These are phyloP conservation scores for Hypholoma fasciculare DNA, from an alignment of 768 basidiomycete species.

Conservation along the genomic window DNA sequence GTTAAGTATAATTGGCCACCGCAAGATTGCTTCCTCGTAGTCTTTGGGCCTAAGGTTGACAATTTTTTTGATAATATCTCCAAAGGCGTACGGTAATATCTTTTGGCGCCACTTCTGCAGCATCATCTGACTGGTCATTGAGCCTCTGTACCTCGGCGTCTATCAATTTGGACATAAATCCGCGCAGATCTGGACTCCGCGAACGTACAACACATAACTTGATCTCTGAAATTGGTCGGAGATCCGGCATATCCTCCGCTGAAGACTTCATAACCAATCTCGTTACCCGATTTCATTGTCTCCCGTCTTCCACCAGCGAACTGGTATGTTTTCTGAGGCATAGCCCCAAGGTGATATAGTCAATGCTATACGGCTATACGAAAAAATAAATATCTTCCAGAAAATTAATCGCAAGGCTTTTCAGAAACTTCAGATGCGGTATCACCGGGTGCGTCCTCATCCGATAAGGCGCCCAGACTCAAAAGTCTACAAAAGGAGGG, in stretches of 20 bases:
- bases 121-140: too few relatives aligned
- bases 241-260: slow-evolving; percentile 10
- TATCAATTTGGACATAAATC: background rate
- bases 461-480: slow-evolving; percentile 9
- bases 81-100: too few relatives aligned
- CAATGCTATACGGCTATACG: background rate
- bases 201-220: background rate
- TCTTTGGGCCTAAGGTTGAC: too few relatives aligned
- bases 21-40: too few relatives aligned
- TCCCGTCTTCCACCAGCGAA: slow-evolving; percentile 2
- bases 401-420: slow-evolving; percentile 1
- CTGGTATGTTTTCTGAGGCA: slow-evolving; percentile 3
- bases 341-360: slow-evolving; percentile 19
- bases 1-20: too few relatives aligned
- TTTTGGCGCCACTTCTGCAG: too few relatives aligned
- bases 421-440: slow-evolving; percentile 3
- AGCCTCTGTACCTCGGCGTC: background rate
- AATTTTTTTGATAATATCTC: too few relatives aligned
- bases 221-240: slow-evolving; percentile 4
- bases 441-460: slow-evolving; percentile 4
- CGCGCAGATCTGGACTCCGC: background rate
- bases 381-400: slow-evolving; percentile 11
- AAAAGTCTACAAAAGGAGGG: slow-evolving; percentile 12
- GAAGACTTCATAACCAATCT: slow-evolving; percentile 1
- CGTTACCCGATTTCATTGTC: slow-evolving; percentile 4